These are phyloP conservation scores for Laetiporus sulphureus DNA, from an alignment of 1,284 basidiomycete genomes.

Conservation along the genomic window DNA sequence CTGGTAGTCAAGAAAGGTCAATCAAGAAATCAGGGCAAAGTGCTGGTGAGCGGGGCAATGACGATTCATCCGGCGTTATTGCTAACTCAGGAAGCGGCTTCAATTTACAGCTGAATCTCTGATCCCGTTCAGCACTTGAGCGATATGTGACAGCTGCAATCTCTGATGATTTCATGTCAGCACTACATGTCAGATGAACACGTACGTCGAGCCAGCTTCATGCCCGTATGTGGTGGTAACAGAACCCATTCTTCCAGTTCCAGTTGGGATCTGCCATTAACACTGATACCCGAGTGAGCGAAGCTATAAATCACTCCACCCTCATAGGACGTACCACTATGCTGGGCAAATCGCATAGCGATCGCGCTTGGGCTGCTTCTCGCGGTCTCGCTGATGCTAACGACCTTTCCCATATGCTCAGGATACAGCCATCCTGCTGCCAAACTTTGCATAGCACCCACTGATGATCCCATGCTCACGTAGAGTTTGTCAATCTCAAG, in stretches of 20 bases:
- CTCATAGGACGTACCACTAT: conserved; percentile 66
- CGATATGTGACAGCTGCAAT: conserved; percentile 99
- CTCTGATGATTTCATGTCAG: too few species aligned
- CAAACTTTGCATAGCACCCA: conserved; percentile 98
- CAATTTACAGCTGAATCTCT: conserved; percentile 84
- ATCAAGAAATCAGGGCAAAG: conserved; percentile 98
- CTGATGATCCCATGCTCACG: conserved; percentile 88
- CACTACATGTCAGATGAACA: too few species aligned
- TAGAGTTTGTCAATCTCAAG: conserved; percentile 84
- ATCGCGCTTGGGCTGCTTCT: conserved; percentile 88
- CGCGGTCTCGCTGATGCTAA: conserved; percentile 93
- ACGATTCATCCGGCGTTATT: conserved; percentile 21
- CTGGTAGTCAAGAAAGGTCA: conserved; percentile 98
- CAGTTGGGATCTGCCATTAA: conserved; percentile 99
- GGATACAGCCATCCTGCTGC: conserved; percentile 93
- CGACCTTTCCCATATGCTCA: conserved; percentile 80
- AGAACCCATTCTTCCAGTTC: conserved; percentile 98
- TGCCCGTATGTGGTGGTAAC: conserved; percentile 96
- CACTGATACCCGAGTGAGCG: too few species aligned
- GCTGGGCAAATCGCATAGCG: conserved; percentile 93
- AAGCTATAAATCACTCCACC: conserved; percentile 2
- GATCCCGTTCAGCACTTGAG: conserved; percentile 98
- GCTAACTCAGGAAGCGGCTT: conserved; percentile 33
- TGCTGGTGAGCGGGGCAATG: conserved; percentile 50
- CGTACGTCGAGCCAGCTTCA: conserved; percentile 96